Evolutionary conservation across 1,284 basidiomycete species (phyloP).

Genomic region (Sparassis latifolia): DNA sequence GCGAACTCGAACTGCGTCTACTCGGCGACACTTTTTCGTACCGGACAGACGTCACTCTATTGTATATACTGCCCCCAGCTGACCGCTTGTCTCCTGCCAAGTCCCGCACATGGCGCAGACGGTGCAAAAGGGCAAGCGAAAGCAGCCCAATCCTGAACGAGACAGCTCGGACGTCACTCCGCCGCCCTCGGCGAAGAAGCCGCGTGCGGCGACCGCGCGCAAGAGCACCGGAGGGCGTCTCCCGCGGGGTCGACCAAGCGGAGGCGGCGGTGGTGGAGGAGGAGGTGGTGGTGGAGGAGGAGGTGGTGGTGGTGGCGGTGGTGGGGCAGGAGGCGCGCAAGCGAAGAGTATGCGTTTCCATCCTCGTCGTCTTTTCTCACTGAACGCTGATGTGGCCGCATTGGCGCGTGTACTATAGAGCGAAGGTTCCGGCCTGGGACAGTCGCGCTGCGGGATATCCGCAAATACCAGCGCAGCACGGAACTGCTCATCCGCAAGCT

Average conservation of each 20-base stretch:
- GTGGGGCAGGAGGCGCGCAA: conserved; percentile 7
- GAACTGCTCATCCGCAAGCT: conserved; percentile 83
- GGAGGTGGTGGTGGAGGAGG: conserved; percentile 13
- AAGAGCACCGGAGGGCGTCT: conserved; percentile 66
- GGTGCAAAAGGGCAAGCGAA: conserved; percentile 27
- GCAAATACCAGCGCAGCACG: conserved; percentile 90
- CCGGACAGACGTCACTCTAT: no score
- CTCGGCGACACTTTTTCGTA: no score
- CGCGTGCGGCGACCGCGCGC: conserved; percentile 51
- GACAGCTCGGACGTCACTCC: conserved; percentile 37
- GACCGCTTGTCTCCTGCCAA: no score
- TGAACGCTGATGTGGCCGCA: not conserved
- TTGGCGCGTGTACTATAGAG: conserved; percentile 23
- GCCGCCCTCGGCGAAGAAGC: conserved; percentile 38
- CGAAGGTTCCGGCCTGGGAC: conserved; percentile 81
- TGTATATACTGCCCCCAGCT: no score
- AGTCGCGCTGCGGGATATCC: conserved; percentile 84
- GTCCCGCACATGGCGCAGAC: conserved; percentile 25
- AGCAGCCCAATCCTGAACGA: conserved; percentile 13
- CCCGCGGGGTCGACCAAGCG: conserved; percentile 22
- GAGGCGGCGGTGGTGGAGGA: conserved; percentile 13
- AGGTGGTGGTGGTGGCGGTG: conserved; percentile 10
- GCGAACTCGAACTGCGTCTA: no score
- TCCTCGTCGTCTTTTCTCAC: not conserved
- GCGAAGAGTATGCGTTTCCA: conserved; percentile 12